Evolutionary conservation across 1,139 yeast species (phyloP), one percentile per base, ranked within the genome.

Genomic region (Scheffersomyces illinoinensis): DNA sequence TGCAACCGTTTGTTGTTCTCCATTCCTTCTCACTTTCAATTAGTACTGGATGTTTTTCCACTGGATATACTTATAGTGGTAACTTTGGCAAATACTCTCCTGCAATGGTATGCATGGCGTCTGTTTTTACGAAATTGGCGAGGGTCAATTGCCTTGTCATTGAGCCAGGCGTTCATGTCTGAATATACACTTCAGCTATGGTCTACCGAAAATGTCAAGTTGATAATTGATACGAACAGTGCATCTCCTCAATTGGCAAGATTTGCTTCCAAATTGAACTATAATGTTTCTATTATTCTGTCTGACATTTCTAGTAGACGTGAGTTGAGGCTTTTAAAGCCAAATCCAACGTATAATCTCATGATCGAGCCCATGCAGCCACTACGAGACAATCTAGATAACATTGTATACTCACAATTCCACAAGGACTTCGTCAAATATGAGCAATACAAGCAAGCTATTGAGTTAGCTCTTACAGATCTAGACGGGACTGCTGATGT

Each of bases 361-460:
- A 55, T 68, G 39, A 69, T 70, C 4, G 73, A 72, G 20, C 98
- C 97, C 0, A 74, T 93, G 51, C 90, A 90, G 68, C 97, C 98
- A 0, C 78, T 89, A 55, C 71, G 78, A 5, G 81, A 82, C 54
- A 76, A 88, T 61, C 75, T 93, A 57, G 84, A 85, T 23, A 77
- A 85, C 58, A 76, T 78, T 23, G 85, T 90, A 0, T 93, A 93
- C 68, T 81, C 81, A 39, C 81, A 83, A 4, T 92, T 93, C 70
- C 97, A 91, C 68, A 76, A 79, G 54, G 98, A 93, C 71, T 66
- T 71, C 0, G 77, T 78, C 56, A 93, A 93, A 71, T 93, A 93
- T 68, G 77, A 80, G 6, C 82, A 81, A 61, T 93, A 93, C 68
- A 87, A 83, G 54, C 71, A 76, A 49, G 97, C 98, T 0, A 85